A percentile compares a stretch with the other conserved stretches of the same genome.
phyloP scores from a whole-genome alignment of 2,329 filamentous ascomycete species.

The Didymella pinodella region DNA sequence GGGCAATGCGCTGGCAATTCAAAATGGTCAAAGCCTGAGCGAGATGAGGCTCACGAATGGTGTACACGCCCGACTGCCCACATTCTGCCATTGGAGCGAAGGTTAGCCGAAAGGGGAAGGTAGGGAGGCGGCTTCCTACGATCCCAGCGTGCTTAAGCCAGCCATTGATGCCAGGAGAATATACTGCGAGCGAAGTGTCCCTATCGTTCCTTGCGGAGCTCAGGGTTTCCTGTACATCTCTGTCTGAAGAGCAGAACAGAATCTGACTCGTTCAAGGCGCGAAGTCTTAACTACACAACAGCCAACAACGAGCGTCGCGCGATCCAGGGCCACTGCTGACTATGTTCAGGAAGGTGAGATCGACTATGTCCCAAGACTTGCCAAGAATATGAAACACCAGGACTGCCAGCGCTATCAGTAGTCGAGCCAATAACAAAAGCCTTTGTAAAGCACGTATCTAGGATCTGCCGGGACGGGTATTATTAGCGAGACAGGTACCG shows the following conservation, averaged over 20 bases:
- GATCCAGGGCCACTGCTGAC: neutral
- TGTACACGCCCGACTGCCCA: neutral
- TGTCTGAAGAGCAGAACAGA: neutral
- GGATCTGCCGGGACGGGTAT: conserved; percentile 15
- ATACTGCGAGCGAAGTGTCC: neutral
- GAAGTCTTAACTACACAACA: neutral
- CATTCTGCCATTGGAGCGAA: neutral
- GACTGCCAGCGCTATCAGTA: neutral
- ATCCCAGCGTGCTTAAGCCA: neutral
- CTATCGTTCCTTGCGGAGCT: no score
- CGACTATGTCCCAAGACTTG: neutral
- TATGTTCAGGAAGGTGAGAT: neutral
- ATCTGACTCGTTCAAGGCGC: neutral
- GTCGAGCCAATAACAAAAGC: conserved; percentile 17
- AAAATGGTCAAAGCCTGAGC: neutral
- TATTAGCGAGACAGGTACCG: conserved; percentile 17
- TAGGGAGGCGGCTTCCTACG: neutral
- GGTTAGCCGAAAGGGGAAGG: neutral
- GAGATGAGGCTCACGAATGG: neutral
- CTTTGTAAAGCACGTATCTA: conserved; percentile 17
- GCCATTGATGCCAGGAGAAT: neutral
- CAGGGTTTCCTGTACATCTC: no score
- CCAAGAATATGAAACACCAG: neutral
- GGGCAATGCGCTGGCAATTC: neutral
- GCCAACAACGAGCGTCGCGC: neutral